A percentile compares a stretch with the other conserved stretches of the same genome.
Evolutionary conservation across 805 yeast species (phyloP).

Genomic region (Cyberlindnera japonica): DNA sequence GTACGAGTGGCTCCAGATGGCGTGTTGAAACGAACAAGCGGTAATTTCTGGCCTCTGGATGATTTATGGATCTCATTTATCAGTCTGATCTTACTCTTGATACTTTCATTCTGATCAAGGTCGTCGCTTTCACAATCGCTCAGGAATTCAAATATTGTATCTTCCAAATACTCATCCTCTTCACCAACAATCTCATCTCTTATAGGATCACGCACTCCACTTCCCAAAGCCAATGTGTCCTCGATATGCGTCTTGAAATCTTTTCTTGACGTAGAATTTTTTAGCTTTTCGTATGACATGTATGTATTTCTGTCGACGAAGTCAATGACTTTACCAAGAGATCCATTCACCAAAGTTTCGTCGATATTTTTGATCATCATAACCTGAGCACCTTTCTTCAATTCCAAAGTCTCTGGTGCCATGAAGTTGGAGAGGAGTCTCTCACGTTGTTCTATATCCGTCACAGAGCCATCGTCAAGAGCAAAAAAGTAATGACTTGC

Average conservation of each 20-base stretch:
- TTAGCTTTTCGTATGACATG: conserved; percentile 32
- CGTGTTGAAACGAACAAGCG: conserved; percentile 72
- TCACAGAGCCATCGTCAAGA: conserved; percentile 48
- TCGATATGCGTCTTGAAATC: conserved; percentile 27
- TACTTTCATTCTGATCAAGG: conserved; percentile 30
- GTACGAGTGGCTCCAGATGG: conserved; percentile 71
- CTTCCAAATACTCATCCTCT: conserved; percentile 31
- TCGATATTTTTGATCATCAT: conserved; percentile 79
- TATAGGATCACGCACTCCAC: not conserved
- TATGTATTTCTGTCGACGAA: conserved; percentile 52
- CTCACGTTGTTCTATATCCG: conserved; percentile 40
- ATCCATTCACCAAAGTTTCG: conserved; percentile 70
- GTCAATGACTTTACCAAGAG: conserved; percentile 65
- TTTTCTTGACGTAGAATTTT: conserved; percentile 2
- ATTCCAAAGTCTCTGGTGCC: conserved; percentile 52
- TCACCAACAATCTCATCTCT: not conserved
- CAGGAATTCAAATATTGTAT: conserved; percentile 48
- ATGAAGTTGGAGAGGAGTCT: conserved; percentile 52
- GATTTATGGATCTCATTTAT: conserved; percentile 39
- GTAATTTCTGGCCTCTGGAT: conserved; percentile 51
- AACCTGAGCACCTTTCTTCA: conserved; percentile 75
- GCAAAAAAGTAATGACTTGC: conserved; percentile 42
- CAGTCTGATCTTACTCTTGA: conserved; percentile 45
- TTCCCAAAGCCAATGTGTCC: not conserved
- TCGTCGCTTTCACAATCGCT: conserved; percentile 26